Percentiles rank a stretch among this genome's conserved stretches.
These are phyloP conservation scores for Malassezia vespertilionis DNA, from an alignment of 1,284 basidiomycete species.

Conservation along the genomic window DNA sequence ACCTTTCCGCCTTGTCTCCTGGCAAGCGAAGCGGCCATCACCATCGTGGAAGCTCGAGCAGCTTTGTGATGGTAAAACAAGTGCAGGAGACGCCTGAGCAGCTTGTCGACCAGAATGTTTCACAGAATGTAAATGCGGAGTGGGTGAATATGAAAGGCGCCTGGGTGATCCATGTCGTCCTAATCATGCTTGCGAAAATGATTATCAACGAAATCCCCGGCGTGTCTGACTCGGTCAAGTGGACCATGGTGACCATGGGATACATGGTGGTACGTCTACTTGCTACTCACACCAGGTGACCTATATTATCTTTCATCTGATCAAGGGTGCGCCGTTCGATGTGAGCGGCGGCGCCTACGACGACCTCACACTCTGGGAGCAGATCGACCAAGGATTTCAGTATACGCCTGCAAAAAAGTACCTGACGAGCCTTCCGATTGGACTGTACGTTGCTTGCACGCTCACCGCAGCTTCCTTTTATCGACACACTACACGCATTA, in stretches of 20 bases:
- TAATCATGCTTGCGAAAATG: slow-evolving; percentile 81
- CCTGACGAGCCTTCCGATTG: slow-evolving; percentile 80
- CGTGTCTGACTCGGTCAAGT: slow-evolving; percentile 84
- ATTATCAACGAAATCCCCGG: slow-evolving; percentile 87
- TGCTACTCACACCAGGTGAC: slow-evolving; percentile 57
- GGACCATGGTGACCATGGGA: slow-evolving; percentile 84
- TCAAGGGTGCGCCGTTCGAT: slow-evolving; percentile 92
- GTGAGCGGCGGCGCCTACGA: slow-evolving; percentile 81
- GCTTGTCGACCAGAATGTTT: slow-evolving; percentile 48
- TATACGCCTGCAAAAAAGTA: slow-evolving; percentile 98
- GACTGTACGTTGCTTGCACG: slow-evolving; percentile 57
- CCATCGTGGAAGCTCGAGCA: slow-evolving; percentile 63
- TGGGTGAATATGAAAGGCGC: slow-evolving; percentile 95
- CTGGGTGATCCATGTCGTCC: slow-evolving; percentile 91
- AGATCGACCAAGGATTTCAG: slow-evolving; percentile 96
- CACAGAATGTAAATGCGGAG: slow-evolving; percentile 75
- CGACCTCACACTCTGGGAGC: slow-evolving; percentile 95
- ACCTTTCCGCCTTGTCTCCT: no score
- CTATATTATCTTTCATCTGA: slow-evolving; percentile 97
- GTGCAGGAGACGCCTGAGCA: slow-evolving; percentile 50
- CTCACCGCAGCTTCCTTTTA: slow-evolving; percentile 65
- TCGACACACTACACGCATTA: slow-evolving; percentile 85
- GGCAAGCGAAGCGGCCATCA: slow-evolving; percentile 7
- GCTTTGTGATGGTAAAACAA: slow-evolving; percentile 53
- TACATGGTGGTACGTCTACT: slow-evolving; percentile 70